These are phyloP conservation scores for Ogataea degrootiae DNA, from an alignment of 805 yeast genomes.

Conservation along the genomic window DNA sequence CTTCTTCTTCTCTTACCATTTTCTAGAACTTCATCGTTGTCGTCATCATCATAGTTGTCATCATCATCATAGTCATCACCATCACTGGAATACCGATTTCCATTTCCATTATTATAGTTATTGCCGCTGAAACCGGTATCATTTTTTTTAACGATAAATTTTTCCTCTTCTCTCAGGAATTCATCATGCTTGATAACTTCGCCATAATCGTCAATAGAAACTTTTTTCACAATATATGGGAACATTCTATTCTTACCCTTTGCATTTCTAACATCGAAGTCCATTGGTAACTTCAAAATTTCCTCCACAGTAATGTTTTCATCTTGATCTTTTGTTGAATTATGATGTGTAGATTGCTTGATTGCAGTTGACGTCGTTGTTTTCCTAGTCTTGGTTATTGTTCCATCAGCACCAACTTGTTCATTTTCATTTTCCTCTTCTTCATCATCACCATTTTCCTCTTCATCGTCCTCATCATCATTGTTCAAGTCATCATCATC, in stretches of 20 bases:
- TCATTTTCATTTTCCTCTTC: constrained; percentile 12
- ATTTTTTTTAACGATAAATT: constrained; percentile 28
- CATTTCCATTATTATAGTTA: too few relatives aligned
- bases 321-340: constrained; percentile 17
- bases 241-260: constrained; percentile 62
- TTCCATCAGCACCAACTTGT: constrained; percentile 25
- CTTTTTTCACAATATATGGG: constrained; percentile 58
- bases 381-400: constrained; percentile 11
- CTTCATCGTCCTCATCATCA: constrained; percentile 27
- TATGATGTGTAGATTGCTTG: constrained; percentile 10
- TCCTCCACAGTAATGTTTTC: constrained; percentile 30
- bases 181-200: constrained; percentile 62
- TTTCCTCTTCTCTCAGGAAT: constrained; percentile 51
- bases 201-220: constrained; percentile 85
- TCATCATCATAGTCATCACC: constrained; percentile 20
- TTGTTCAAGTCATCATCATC: constrained; percentile 23
- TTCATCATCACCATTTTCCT: constrained; percentile 14
- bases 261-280: constrained; percentile 48
- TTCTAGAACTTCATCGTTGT: constrained; percentile 19
- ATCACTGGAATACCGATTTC: constrained; percentile 1
- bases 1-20: constrained; percentile 19
- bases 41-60: constrained; percentile 23
- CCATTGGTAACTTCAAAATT: constrained; percentile 43
- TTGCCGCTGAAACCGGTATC: neutral
- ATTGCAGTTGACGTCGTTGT: constrained; percentile 14